phyloP scores from a whole-genome alignment of 345 rosid genomes.

The Jatropha curcas region DNA sequence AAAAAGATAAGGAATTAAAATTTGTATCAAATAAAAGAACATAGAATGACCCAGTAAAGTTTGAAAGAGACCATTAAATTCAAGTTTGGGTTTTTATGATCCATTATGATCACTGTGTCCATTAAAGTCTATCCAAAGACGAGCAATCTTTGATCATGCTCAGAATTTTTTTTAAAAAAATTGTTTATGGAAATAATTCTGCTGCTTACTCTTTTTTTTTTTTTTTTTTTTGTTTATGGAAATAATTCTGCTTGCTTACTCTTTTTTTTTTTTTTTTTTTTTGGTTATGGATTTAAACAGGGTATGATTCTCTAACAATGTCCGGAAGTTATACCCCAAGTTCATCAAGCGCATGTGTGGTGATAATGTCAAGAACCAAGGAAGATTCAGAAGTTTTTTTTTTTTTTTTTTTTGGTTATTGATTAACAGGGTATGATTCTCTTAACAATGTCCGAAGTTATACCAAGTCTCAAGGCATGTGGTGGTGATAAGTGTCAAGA shows the following conservation, averaged over 20 bases:
- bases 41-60: background rate
- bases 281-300: no score
- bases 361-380: constrained; percentile 56
- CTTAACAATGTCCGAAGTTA: constrained; percentile 66
- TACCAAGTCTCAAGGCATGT: constrained; percentile 78
- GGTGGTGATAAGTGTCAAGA: constrained; percentile 44
- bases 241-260: no score
- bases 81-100: background rate
- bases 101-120: background rate
- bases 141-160: no score
- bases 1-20: no score
- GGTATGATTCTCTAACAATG: constrained; percentile 51
- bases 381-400: constrained; percentile 65
- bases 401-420: background rate
- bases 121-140: no score
- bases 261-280: no score
- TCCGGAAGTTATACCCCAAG: constrained; percentile 77
- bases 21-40: no score
- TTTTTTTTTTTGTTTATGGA: no score
- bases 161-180: no score
- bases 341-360: constrained; percentile 65
- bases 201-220: no score
- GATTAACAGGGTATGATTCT: constrained; percentile 63
- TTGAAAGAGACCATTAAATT: background rate
- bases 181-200: no score